Evolutionary conservation across 345 rosid species (phyloP), one percentile per base, ranked within the genome.

Genomic region (Kernera saxatilis): DNA sequence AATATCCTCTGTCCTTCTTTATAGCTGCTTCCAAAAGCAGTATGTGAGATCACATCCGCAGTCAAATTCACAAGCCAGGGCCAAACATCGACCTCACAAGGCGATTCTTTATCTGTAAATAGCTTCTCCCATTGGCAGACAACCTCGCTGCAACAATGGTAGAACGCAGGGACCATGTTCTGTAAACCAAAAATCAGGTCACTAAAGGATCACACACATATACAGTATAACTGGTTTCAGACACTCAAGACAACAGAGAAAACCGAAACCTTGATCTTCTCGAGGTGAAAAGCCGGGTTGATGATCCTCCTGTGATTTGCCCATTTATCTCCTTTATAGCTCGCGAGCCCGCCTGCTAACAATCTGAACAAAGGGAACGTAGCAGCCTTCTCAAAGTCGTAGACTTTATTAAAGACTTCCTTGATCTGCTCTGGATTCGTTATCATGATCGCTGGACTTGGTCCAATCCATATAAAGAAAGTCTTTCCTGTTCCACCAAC

Each of bases 251-350:
- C 14, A 35, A 39, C 0, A 55, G 19, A 64, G 1, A 37, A 10
- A 62, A 26, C 6, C 18, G 3, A 32, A 15, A 84, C 86, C 86
- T 85, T 85, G 41, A 85, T 75, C 75, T 83, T 82, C 69, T 83
- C 83, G 9, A 63, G 68, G 19, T 77, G 80, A 59, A 85, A 85
- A 8, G 89, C 86, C 3, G 83, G 88, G 30, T 85, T 85, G 53
- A 79, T 70, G 23, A 85, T 79, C 67, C 75, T 82, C 57, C 88
- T 79, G 43, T 77, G 85, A n/a, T 37, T 77, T 7, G 68, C 70
- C 88, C 88, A 85, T 53, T 82, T 73, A 21, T 81, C 77, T 18
- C 85, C 89, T 6, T 79, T 79, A 14, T 64, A 62, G 22, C 26
- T 49, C 0, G 41, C 77, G 6, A 85, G 74, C 21, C 86, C 89